Conservation (phyloP, 192 early-diverging fungal species). For the Backusella australiensis region DNA sequence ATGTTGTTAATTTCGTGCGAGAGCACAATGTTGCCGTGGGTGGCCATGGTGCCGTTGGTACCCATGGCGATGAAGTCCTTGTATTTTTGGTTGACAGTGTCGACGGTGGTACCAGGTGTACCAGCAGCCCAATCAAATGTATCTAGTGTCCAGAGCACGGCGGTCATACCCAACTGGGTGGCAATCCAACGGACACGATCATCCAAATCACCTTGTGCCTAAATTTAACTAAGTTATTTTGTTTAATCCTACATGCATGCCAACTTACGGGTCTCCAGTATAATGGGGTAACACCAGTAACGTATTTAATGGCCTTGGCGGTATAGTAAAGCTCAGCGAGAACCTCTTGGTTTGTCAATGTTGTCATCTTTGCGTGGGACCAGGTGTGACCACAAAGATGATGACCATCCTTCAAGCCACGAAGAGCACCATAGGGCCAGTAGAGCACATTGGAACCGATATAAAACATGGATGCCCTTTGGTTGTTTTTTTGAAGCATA, state of each 20-base stretch:
- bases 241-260: background rate
- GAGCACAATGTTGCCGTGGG: conserved; percentile 38
- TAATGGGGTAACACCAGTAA: conserved; percentile 37
- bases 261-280: conserved; percentile 36
- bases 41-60: conserved; percentile 26
- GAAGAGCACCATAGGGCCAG: conserved; percentile 41
- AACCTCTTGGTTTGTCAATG: conserved; percentile 43
- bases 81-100: conserved; percentile 29
- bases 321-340: conserved; percentile 56
- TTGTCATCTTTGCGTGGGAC: conserved; percentile 55
- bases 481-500: conserved; percentile 40
- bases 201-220: conserved; percentile 57
- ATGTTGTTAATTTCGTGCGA: conserved; percentile 43
- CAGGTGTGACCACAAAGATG: conserved; percentile 62
- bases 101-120: conserved; percentile 1
- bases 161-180: conserved; percentile 40
- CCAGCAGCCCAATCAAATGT: conserved; percentile 35
- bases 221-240: background rate
- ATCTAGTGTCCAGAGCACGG: conserved; percentile 37
- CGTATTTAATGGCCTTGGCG: conserved; percentile 42
- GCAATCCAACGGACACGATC: conserved; percentile 56
- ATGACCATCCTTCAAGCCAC: conserved; percentile 52
- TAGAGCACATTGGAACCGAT: conserved; percentile 57
- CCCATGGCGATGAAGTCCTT: conserved; percentile 32
- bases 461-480: conserved; percentile 62